Conservation (phyloP, 441 rosid species). For the Populus trichocarpa region DNA sequence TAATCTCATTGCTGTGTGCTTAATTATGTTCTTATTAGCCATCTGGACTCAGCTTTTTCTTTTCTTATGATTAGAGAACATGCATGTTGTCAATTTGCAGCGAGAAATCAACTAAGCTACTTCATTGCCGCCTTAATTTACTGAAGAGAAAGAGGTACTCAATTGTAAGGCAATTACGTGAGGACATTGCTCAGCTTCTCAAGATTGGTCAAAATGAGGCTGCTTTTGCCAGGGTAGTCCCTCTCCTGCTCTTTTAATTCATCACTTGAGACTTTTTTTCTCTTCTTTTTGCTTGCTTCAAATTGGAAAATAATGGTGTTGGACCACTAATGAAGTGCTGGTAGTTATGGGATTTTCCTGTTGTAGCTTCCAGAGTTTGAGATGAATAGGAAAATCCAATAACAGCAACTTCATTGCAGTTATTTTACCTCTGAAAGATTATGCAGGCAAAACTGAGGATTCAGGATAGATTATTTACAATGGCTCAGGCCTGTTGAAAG, state of each 20-base stretch:
- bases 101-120: conserved; percentile 17
- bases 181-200: conserved; percentile 24
- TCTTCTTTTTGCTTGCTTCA: background rate
- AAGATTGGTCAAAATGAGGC: conserved; percentile 5
- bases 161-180: conserved; percentile 12
- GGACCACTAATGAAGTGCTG: background rate
- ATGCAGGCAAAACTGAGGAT: background rate
- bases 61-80: background rate
- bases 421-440: background rate
- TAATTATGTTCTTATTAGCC: background rate
- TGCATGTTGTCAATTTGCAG: conserved; percentile 11
- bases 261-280: background rate
- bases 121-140: conserved; percentile 21
- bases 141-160: conserved; percentile 23
- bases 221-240: conserved; percentile 17
- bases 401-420: background rate
- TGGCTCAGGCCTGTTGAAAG: background rate
- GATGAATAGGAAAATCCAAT: background rate
- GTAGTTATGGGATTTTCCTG: background rate
- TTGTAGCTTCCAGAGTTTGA: background rate
- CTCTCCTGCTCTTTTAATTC: background rate
- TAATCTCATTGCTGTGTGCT: background rate
- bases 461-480: background rate
- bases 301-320: background rate
- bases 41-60: background rate